Evolutionary conservation across 225 moss, liverwort and hornwort species (phyloP), one percentile per base, ranked within the genome.

Genomic region (Straminergon stramineum): DNA sequence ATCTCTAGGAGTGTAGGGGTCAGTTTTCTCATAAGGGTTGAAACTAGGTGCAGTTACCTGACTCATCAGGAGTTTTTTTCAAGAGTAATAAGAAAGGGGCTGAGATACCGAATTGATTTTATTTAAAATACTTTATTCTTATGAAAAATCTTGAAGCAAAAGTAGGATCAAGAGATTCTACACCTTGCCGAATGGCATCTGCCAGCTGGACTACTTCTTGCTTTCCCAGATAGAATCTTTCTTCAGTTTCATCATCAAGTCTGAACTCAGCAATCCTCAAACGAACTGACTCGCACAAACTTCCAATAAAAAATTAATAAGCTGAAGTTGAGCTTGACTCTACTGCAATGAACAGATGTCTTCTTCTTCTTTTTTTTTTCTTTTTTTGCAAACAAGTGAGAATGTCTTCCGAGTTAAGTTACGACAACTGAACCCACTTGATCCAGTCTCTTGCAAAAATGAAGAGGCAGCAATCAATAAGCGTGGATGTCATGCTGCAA

Each of bases 21-120:
- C 1, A 1, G 4, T 69, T 69, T 13, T 35, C 10, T n/a, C 1
- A 18, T 17, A 34, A 5, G 34, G 34, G 34, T n/a, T 0, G 8
- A 71, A 39, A 24, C 15, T 39, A 70, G 8, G 39, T 23, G 39
- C 15, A 39, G 3, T 14, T 70, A 41, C 71, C 7, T 9, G 9
- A 5, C 28, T 45, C 30, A 30, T 17, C 1, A 10, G 0, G 15
- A 41, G 8, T 7, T 10, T 10, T 10, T 23, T 24, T 9, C 15
- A 26, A 26, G 9, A 45, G 4, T 17, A 45, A 43, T 17, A 45
- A 43, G 5, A 26, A 43, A 41, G 27, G 9, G 3, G 5, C 3
- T 27, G 9, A 3, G 3, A 74, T 28, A 10, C 45, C 11, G 0
- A 31, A 5, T 5, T 2, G 27, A 26, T 63, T 68, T 68, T 37